These are phyloP conservation scores for Penicillium angulare DNA, from an alignment of 495 filamentous ascomycete species.

Conservation along the genomic window DNA sequence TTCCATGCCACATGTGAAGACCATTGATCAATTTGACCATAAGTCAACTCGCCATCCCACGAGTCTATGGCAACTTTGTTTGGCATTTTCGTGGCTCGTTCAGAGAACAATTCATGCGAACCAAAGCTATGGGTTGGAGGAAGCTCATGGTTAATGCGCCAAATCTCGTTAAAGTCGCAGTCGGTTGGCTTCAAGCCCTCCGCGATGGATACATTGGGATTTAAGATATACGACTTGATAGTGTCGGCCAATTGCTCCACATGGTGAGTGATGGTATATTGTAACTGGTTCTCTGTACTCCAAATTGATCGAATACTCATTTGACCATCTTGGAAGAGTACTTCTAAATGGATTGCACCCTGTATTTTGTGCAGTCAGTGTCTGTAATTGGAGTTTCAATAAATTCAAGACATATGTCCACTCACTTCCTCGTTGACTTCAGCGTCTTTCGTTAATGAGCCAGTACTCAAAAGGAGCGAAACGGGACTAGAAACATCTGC, in stretches of 20 bases:
- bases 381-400: too few species aligned
- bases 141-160: constrained; percentile 33
- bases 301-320: constrained; percentile 30
- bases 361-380: neutral
- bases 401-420: too few species aligned
- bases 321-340: constrained; percentile 16
- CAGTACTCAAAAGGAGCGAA: constrained; percentile 34
- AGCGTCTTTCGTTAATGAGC: constrained; percentile 16
- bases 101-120: constrained; percentile 46
- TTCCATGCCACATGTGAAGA: constrained; percentile 29
- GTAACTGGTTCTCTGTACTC: constrained; percentile 28
- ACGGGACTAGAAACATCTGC: neutral
- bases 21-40: constrained; percentile 39
- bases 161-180: constrained; percentile 31
- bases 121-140: constrained; percentile 35
- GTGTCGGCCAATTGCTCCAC: constrained; percentile 31
- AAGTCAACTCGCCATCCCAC: constrained; percentile 50
- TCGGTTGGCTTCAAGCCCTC: constrained; percentile 23
- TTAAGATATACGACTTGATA: constrained; percentile 25
- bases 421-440: constrained; percentile 28
- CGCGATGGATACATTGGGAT: constrained; percentile 20
- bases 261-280: constrained; percentile 31
- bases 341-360: constrained; percentile 27
- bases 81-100: constrained; percentile 32
- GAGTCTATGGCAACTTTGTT: constrained; percentile 40